Conservation (phyloP, 2,329 filamentous ascomycete genomes). For the Cordyceps farinosa region DNA sequence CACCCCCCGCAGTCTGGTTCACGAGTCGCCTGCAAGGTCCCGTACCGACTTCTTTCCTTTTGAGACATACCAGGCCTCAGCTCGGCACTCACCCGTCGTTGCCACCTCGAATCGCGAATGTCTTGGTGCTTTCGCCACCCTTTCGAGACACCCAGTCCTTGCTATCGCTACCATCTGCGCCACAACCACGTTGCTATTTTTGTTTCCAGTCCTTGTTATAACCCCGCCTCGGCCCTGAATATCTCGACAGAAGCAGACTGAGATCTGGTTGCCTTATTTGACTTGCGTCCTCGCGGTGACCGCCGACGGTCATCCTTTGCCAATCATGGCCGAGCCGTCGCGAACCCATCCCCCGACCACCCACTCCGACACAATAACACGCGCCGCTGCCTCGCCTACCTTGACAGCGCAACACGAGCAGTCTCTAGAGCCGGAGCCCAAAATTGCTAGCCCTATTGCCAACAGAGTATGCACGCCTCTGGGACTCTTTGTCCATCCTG, state of each 20-base stretch:
- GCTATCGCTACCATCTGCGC: constrained; percentile 1
- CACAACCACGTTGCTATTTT: constrained; percentile 6
- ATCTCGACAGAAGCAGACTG: neutral
- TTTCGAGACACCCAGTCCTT: constrained; percentile 8
- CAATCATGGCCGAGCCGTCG: constrained; percentile 3
- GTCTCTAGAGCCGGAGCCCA: neutral
- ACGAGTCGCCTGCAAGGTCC: neutral
- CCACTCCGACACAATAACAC: neutral
- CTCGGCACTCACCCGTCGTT: neutral
- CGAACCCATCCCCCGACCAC: neutral
- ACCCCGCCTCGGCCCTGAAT: neutral
- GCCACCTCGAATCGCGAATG: constrained; percentile 13
- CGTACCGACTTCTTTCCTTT: neutral
- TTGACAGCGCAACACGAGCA: neutral
- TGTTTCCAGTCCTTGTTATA: neutral
- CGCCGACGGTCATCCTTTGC: constrained; percentile 2
- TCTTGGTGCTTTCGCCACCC: constrained; percentile 12
- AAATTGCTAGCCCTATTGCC: constrained; percentile 18
- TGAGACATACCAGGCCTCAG: constrained; percentile 8
- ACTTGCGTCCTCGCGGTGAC: neutral
- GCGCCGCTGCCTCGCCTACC: neutral
- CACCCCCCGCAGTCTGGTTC: neutral
- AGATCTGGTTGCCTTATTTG: neutral
- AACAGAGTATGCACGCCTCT: constrained; percentile 23
- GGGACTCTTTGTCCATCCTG: constrained; percentile 20